A percentile compares a stretch with the other conserved stretches of the same genome.
These are phyloP conservation scores for Exophiala sp. DNA, from an alignment of 2,329 filamentous ascomycete species.

Conservation along the genomic window DNA sequence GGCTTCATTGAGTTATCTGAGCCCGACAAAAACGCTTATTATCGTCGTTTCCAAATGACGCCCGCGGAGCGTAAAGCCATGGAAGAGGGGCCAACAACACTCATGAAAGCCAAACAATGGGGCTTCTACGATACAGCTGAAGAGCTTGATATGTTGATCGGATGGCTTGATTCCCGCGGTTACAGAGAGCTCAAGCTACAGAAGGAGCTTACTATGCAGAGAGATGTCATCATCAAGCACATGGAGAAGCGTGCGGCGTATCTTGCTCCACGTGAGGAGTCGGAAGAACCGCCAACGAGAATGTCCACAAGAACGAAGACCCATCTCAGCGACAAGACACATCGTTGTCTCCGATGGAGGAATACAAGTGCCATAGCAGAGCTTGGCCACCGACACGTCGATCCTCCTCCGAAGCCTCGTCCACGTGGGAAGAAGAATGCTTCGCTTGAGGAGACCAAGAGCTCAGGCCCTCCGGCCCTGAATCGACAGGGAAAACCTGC, in stretches of 20 bases:
- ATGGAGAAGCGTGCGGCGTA: conserved; percentile 80
- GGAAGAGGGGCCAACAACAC: conserved; percentile 79
- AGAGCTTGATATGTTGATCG: conserved; percentile 72
- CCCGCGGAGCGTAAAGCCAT: conserved; percentile 77
- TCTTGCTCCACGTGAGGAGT: conserved; percentile 49
- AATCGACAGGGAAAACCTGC: conserved; percentile 50
- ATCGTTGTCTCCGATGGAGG: conserved; percentile 63
- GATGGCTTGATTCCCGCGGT: conserved; percentile 85
- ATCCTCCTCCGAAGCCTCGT: conserved; percentile 49
- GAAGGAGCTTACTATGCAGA: conserved; percentile 78
- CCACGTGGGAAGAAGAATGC: conserved; percentile 34
- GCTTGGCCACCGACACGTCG: conserved; percentile 58
- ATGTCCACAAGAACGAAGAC: conserved; percentile 63
- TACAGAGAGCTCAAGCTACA: conserved; percentile 80
- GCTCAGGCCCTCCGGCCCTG: background rate
- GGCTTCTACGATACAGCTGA: conserved; percentile 82
- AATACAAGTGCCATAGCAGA: conserved; percentile 60
- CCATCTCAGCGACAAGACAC: conserved; percentile 51
- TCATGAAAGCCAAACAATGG: conserved; percentile 78
- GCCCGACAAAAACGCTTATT: conserved; percentile 72
- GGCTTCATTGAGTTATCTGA: conserved; percentile 77
- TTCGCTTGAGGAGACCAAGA: conserved; percentile 28
- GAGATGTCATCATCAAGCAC: conserved; percentile 69
- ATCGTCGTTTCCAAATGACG: conserved; percentile 72
- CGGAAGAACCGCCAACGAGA: conserved; percentile 50